A percentile compares a stretch with the other conserved stretches of the same genome.
Conservation (phyloP, 805 yeast genomes). For the Starmerella asiatica region DNA sequence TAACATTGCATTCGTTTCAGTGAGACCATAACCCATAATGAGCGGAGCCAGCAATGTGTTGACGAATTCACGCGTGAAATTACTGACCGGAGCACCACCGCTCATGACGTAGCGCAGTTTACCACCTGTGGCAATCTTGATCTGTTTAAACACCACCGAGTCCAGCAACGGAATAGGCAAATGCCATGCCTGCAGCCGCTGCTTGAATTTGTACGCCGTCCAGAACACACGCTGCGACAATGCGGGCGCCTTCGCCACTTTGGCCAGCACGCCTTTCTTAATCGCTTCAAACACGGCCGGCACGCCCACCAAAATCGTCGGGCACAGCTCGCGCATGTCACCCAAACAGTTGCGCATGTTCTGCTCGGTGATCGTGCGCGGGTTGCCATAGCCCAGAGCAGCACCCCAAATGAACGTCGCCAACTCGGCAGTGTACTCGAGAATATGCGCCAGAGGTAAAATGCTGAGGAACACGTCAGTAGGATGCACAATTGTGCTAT, state of each 20-base stretch:
- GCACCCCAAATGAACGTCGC: conserved; percentile 79
- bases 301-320: conserved; percentile 94
- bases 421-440: conserved; percentile 82
- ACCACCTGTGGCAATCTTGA: conserved; percentile 93
- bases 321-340: conserved; percentile 74
- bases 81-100: conserved; percentile 86
- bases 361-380: conserved; percentile 73
- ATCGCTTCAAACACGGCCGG: conserved; percentile 97
- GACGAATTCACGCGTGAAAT: conserved; percentile 70
- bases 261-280: conserved; percentile 76
- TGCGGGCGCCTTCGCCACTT: conserved; percentile 53
- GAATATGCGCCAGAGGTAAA: conserved; percentile 91
- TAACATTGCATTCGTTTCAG: conserved; percentile 89
- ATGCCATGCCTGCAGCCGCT: conserved; percentile 45
- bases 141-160: conserved; percentile 63
- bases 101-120: conserved; percentile 55
- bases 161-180: conserved; percentile 73
- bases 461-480: conserved; percentile 72
- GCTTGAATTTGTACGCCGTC: conserved; percentile 69
- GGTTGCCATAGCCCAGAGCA: conserved; percentile 76
- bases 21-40: conserved; percentile 90
- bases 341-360: conserved; percentile 77
- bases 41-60: conserved; percentile 65
- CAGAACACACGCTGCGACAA: conserved; percentile 72
- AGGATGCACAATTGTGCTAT: conserved; percentile 35